These are phyloP conservation scores for Xylariaceae sp. DNA, from an alignment of 2,329 filamentous ascomycete genomes.

Conservation along the genomic window DNA sequence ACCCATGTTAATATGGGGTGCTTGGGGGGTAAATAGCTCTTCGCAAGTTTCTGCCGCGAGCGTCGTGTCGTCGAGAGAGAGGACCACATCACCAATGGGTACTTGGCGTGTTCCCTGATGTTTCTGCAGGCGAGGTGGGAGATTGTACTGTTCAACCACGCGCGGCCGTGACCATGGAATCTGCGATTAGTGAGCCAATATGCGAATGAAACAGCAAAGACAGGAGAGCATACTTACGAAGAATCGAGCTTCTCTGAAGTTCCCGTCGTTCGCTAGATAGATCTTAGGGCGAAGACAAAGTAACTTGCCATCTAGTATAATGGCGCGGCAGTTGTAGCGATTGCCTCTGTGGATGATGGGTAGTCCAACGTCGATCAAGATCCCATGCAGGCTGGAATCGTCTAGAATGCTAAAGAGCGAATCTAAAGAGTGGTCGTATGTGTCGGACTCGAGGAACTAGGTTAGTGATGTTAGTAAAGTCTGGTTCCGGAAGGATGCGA, in stretches of 20 bases:
- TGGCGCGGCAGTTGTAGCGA: slow-evolving; percentile 63
- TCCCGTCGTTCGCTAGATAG: slow-evolving; percentile 66
- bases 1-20: slow-evolving; percentile 44
- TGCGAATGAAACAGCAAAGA: too few relatives aligned
- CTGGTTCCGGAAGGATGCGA: too few relatives aligned
- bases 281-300: slow-evolving; percentile 70
- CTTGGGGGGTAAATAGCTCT: slow-evolving; percentile 51
- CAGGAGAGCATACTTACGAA: too few relatives aligned
- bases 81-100: slow-evolving; percentile 64
- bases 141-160: slow-evolving; percentile 59
- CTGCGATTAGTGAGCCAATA: too few relatives aligned
- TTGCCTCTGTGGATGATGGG: slow-evolving; percentile 59
- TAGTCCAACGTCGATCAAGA: slow-evolving; percentile 61
- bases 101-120: slow-evolving; percentile 44
- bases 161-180: slow-evolving; percentile 57
- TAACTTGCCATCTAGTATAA: slow-evolving; percentile 62
- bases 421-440: slow-evolving; percentile 58
- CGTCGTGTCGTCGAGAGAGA: slow-evolving; percentile 53
- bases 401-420: slow-evolving; percentile 56
- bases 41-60: slow-evolving; percentile 60
- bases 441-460: slow-evolving; percentile 57
- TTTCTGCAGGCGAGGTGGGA: slow-evolving; percentile 55
- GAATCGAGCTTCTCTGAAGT: too few relatives aligned
- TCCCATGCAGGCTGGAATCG: slow-evolving; percentile 57
- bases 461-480: too few relatives aligned